Base-by-base conservation (phyloP, 768 basidiomycete genomes). In the Lanmaoa rubissima region DNA sequence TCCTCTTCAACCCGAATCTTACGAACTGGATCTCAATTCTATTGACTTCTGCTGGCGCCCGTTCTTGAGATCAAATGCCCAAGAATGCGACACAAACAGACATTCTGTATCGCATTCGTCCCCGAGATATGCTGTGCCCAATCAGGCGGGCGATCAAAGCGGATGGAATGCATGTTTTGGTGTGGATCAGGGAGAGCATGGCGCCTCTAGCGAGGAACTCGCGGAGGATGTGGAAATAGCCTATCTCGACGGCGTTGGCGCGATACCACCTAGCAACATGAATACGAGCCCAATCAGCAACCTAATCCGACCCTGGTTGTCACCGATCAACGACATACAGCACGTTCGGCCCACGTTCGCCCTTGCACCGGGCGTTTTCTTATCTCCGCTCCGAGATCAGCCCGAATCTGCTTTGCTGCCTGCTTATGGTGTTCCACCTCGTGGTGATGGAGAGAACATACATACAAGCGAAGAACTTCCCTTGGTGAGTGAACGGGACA, bases 41-140 rank as follows among this genome's bases (percentile, higher is more conserved):
- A 69, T 86, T 10, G 81, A 81, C 61, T 87, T 87, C 60, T 75
- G 65, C 50, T 87, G 86, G 85, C 68, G 72, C 45, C 78, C 79
- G 10, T 87, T 86, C 60, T 65, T 75, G 55, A 61, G 62, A 51
- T 73, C 64, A 42, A 52, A 63, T 58, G 12, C 44, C 51, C 56
- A 51, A 50, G 61, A 59, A 46, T 45, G 43, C 7, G 31, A 48
- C 16, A 53, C 17, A 28, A 48, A 43, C 36, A 39, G 34, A 46
- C 42, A 1, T 13, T 19, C 40, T 21, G 38, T 32, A 12, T 40
- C 48, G 16, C 43, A 52, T 45, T 57, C 40, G 24, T 26, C 53
- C 32, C 51, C 42, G 2, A 55, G 39, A 51, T 32, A 41, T 41
- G 11, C 47, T 19, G 14, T 54, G 45, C 39, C 64, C 31, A 50